These are phyloP conservation scores for Cladosporium phlei DNA, from an alignment of 2,329 filamentous ascomycete species.

Conservation along the genomic window DNA sequence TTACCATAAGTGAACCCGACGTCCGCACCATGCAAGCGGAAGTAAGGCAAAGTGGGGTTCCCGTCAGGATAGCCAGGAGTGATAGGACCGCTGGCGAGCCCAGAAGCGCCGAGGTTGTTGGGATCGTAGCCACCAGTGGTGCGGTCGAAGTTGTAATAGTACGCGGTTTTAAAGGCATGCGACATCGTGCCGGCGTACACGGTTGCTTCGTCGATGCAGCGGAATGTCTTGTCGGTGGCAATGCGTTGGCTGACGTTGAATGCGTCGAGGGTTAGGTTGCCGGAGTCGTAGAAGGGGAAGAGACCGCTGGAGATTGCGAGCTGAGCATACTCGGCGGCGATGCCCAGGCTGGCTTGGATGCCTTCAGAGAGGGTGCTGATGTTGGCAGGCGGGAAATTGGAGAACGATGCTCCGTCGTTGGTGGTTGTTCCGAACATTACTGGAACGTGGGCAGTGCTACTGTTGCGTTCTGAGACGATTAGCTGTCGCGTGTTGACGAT, in stretches of 20 bases:
- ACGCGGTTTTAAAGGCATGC: conserved; percentile 46
- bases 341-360: conserved; percentile 43
- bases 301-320: conserved; percentile 42
- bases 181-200: conserved; percentile 47
- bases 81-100: conserved; percentile 30
- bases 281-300: conserved; percentile 47
- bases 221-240: conserved; percentile 56
- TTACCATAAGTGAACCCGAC: conserved; percentile 27
- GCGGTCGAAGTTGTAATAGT: conserved; percentile 58
- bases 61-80: conserved; percentile 38
- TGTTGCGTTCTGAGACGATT: conserved; percentile 40
- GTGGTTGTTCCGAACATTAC: conserved; percentile 54
- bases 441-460: conserved; percentile 45
- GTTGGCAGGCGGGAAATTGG: conserved; percentile 43
- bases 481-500: conserved; percentile 51
- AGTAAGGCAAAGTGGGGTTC: conserved; percentile 50
- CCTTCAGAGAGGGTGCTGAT: conserved; percentile 41
- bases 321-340: conserved; percentile 38
- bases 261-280: conserved; percentile 51
- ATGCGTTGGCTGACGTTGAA: conserved; percentile 54
- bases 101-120: conserved; percentile 48
- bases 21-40: conserved; percentile 56
- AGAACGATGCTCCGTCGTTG: conserved; percentile 55
- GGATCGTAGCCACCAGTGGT: conserved; percentile 52
- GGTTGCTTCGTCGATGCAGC: conserved; percentile 57